phyloP scores from a whole-genome alignment of 345 rosid species.

The Capsella bursapastoris region DNA sequence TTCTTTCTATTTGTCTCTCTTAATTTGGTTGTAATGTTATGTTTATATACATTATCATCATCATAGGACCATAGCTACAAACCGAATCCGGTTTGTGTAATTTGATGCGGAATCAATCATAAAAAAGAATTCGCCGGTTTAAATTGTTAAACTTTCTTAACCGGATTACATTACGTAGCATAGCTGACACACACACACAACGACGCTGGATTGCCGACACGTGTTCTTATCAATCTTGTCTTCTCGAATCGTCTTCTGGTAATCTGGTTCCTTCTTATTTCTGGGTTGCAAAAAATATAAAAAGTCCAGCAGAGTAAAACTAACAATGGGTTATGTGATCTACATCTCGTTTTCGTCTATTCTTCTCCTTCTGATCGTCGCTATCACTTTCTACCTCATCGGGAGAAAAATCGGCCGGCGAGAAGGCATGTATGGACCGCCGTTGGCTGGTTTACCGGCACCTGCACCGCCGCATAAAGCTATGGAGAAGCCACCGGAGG shows the following conservation, averaged over 20 bases:
- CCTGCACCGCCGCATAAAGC: slow-evolving; percentile 39
- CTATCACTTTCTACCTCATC: slow-evolving; percentile 40
- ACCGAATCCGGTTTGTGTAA: slow-evolving; percentile 43
- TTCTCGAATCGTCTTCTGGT: slow-evolving; percentile 25
- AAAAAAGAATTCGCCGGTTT: slow-evolving; percentile 15
- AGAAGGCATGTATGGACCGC: slow-evolving; percentile 35
- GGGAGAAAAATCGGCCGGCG: slow-evolving; percentile 39
- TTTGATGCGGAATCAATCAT: slow-evolving; percentile 22
- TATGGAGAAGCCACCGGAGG: slow-evolving; percentile 34
- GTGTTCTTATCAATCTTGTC: slow-evolving; percentile 9
- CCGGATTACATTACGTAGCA: not conserved
- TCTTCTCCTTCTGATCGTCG: slow-evolving; percentile 43
- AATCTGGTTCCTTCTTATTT: not conserved
- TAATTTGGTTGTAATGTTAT: slow-evolving; percentile 44
- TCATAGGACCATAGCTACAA: slow-evolving; percentile 42
- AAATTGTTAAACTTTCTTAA: slow-evolving; percentile 23
- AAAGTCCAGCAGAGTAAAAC: not conserved
- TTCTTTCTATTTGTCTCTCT: not conserved
- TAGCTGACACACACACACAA: not conserved
- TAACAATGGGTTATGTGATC: slow-evolving; percentile 41
- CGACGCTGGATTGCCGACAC: slow-evolving; percentile 6
- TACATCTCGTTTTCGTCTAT: slow-evolving; percentile 42
- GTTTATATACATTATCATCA: slow-evolving; percentile 30
- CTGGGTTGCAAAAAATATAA: not conserved
- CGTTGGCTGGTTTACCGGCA: slow-evolving; percentile 13